These are phyloP conservation scores for Amaranthus cruentus DNA, from an alignment of 148 eudicot species.

Conservation along the genomic window DNA sequence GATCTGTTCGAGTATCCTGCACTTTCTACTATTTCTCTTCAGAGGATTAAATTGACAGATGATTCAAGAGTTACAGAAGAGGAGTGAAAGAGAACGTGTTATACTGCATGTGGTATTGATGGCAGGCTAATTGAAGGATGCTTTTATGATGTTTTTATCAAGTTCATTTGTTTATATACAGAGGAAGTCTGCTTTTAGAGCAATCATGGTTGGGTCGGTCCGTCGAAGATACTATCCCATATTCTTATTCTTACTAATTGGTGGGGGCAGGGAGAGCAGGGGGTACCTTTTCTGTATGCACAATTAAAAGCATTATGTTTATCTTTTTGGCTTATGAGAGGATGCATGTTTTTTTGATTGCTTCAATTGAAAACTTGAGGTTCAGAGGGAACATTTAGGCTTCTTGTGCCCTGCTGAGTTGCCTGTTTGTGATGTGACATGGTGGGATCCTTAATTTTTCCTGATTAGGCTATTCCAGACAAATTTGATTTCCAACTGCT, in stretches of 20 bases:
- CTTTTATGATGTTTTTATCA: not conserved
- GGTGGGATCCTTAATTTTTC: not conserved
- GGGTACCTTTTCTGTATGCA: not conserved
- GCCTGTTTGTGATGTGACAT: not conserved
- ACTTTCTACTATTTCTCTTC: not conserved
- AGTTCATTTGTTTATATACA: not conserved
- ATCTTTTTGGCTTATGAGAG: not conserved
- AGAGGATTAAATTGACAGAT: not conserved
- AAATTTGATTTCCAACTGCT: not conserved
- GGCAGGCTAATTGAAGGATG: not conserved
- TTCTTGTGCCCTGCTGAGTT: not conserved
- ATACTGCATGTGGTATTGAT: not conserved
- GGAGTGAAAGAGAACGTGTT: not conserved
- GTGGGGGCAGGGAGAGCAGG: not conserved
- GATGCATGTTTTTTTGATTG: not conserved
- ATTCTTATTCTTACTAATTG: not conserved
- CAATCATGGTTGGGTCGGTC: not conserved
- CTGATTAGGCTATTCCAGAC: not conserved
- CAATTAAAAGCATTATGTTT: not conserved
- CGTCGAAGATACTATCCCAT: not conserved
- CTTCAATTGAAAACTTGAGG: too few species aligned
- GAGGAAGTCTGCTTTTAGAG: not conserved
- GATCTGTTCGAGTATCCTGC: not conserved
- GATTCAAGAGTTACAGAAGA: too few species aligned
- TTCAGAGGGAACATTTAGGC: too few species aligned